Percentiles rank a stretch among this genome's conserved stretches.
These are phyloP conservation scores for Malassezia cuniculi DNA, from an alignment of 1,284 basidiomycete genomes.

Conservation along the genomic window DNA sequence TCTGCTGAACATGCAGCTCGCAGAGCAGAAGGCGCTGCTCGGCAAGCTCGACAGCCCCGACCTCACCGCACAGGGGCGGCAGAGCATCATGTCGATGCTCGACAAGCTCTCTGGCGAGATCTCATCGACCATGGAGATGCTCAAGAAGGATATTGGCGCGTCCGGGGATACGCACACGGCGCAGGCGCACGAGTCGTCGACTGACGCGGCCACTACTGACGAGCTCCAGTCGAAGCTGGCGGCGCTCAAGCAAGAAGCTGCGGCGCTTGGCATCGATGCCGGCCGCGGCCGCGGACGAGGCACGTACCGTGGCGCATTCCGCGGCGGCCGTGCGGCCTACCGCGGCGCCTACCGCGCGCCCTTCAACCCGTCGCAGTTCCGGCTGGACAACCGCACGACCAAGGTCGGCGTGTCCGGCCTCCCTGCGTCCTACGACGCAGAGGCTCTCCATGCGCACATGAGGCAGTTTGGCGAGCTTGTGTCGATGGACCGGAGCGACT, in stretches of 20 bases:
- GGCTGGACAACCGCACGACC: slow-evolving; percentile 78
- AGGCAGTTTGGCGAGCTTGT: slow-evolving; percentile 29
- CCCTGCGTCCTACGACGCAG: slow-evolving; percentile 48
- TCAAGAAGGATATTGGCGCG: slow-evolving; percentile 33
- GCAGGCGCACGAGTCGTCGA: slow-evolving; percentile 21
- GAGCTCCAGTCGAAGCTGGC: slow-evolving; percentile 65
- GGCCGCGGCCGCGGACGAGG: slow-evolving; percentile 41
- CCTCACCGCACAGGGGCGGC: slow-evolving; percentile 60
- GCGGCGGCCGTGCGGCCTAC: slow-evolving; percentile 58
- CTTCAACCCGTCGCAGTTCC: slow-evolving; percentile 51
- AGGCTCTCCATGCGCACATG: slow-evolving; percentile 52
- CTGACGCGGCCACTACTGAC: slow-evolving; percentile 51
- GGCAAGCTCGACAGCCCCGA: slow-evolving; percentile 55
- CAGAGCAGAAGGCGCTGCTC: slow-evolving; percentile 79
- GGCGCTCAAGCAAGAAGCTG: slow-evolving; percentile 71
- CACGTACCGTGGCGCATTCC: slow-evolving; percentile 42
- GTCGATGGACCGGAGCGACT: slow-evolving; percentile 16
- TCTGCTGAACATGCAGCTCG: slow-evolving; percentile 66
- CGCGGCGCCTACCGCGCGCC: slow-evolving; percentile 53
- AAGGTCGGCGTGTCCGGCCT: slow-evolving; percentile 63
- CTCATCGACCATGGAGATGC: slow-evolving; percentile 48
- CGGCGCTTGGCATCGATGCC: slow-evolving; percentile 60
- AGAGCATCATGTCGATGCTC: slow-evolving; percentile 62
- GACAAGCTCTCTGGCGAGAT: slow-evolving; percentile 71
- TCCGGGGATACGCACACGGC: slow-evolving; percentile 42